These are phyloP conservation scores for Xylaria grammica DNA, from an alignment of 495 filamentous ascomycete species.

Conservation along the genomic window DNA sequence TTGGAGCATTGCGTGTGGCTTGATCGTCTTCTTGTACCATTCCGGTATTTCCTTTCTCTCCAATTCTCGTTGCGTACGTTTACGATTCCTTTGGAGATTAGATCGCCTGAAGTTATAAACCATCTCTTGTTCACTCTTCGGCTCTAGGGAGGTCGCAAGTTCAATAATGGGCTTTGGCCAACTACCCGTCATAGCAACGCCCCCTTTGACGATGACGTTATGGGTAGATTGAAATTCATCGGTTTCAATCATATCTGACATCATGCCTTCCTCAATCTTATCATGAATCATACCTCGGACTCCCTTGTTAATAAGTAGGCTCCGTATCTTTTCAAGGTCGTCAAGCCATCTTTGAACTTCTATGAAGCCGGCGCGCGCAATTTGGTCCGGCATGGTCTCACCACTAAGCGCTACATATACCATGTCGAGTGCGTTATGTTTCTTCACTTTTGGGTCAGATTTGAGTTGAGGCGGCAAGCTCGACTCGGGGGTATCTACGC, in stretches of 20 bases:
- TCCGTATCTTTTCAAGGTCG: background rate
- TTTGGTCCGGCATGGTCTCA: background rate
- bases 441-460: background rate
- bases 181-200: background rate
- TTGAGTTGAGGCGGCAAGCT: no score
- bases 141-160: background rate
- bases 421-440: background rate
- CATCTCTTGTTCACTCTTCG: background rate
- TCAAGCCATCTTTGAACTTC: background rate
- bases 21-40: background rate
- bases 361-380: background rate
- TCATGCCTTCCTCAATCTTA: background rate
- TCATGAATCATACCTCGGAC: background rate
- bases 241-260: background rate
- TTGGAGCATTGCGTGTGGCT: background rate
- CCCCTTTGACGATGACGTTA: background rate
- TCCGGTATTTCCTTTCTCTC: background rate
- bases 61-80: background rate
- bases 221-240: background rate
- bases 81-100: background rate
- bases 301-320: background rate
- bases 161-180: background rate
- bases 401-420: background rate
- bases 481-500: background rate
- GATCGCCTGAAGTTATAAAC: background rate